Base-by-base conservation (phyloP, 2,329 filamentous ascomycete species). In the Lithohypha guttulata region DNA sequence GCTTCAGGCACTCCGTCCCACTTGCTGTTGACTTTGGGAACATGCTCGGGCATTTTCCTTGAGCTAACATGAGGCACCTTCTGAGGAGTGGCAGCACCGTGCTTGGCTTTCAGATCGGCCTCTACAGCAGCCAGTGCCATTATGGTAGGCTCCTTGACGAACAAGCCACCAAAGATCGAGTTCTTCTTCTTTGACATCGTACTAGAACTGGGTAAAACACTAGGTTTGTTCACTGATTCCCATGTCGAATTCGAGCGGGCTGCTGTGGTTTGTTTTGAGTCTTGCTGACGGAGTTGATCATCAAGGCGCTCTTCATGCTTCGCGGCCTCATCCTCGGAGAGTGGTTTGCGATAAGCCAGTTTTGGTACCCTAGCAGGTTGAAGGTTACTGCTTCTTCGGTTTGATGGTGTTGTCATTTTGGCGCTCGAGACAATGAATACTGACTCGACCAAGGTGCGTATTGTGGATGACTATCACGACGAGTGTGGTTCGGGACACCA, bases 1-100 rank as follows among this genome's bases (percentile, higher is more conserved):
- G 51, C 44, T 15, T 65, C 58, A 9, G 69, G 69, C 6, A 71
- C 51, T 7, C 69, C 69, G 46, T 72, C 63, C 69, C 69, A 72
- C 53, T 68, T 71, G 19, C 65, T 65, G 43, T 71, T 73, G 23
- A 71, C 68, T 45, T 65, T 70, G 14, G 69, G 69, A 1, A 71
- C 66, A 39, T 55, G 56, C 3, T 59, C 47, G 4, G 69, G 69
- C 25, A 73, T 58, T 46, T 65, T 69, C 43, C 65, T 59, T 4
- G 57, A 49, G 4, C 64, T 62, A 1, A 65, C 54, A 28, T 59
- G 55, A 2, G 60, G 53, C 34, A 64, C 43, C 23, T 58, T 56
- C 9, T 53, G 52, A 20, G 60, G 51, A 19, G 48, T 52, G 23
- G 57, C 48, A 59, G 65, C 46, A 56, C 62, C 51, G 63, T 61